Percentiles rank a stretch among this genome's conserved stretches.
These are phyloP conservation scores for Abrus precatorius DNA, from an alignment of 306 rosid species.

Conservation along the genomic window DNA sequence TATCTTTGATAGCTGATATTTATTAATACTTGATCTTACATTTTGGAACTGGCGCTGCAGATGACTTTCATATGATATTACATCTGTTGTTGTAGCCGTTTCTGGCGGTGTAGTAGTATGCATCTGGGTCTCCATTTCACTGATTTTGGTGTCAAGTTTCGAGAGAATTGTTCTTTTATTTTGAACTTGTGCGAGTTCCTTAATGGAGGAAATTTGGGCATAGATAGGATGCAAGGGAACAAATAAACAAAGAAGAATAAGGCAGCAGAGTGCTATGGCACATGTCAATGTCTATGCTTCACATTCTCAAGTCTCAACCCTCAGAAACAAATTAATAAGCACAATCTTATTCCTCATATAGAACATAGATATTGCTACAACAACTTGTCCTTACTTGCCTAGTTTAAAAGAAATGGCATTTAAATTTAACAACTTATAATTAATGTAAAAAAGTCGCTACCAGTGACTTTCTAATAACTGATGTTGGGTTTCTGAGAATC, in stretches of 20 bases:
- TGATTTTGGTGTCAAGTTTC: constrained; percentile 29
- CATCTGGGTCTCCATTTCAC: constrained; percentile 30
- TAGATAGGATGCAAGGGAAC: constrained; percentile 25
- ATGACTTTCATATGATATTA: background rate
- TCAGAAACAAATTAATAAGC: background rate
- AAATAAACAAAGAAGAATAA: constrained; percentile 38
- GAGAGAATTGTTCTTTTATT: constrained; percentile 30
- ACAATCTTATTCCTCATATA: background rate
- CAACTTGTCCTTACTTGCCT: constrained; percentile 11
- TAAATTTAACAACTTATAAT: background rate
- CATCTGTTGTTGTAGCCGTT: constrained; percentile 44
- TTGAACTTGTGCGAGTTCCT: constrained; percentile 16
- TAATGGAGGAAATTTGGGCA: constrained; percentile 40
- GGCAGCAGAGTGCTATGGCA: constrained; percentile 41
- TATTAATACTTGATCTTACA: constrained; percentile 47
- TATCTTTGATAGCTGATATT: background rate
- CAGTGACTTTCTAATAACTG: background rate
- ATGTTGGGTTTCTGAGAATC: constrained; percentile 47
- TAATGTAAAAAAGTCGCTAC: background rate
- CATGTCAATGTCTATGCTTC: constrained; percentile 24
- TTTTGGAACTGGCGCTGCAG: constrained; percentile 48
- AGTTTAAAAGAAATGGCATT: constrained; percentile 18
- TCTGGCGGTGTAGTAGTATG: constrained; percentile 39
- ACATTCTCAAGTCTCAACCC: constrained; percentile 11
- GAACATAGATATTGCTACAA: constrained; percentile 4